These are phyloP conservation scores for Escallonia herrerae DNA, from an alignment of 129 eudicot species.

Conservation along the genomic window DNA sequence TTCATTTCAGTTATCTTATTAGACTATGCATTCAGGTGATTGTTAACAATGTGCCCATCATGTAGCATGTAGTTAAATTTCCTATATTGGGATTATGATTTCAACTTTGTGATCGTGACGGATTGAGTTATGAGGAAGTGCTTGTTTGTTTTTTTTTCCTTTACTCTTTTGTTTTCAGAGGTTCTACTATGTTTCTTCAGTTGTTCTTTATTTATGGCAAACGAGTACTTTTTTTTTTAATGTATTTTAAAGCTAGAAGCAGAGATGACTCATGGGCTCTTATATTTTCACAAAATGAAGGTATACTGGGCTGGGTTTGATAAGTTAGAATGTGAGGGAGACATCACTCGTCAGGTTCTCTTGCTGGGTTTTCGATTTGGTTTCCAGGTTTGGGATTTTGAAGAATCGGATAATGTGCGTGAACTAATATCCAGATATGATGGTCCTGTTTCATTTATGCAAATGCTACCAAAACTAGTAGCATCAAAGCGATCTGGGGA, in stretches of 20 bases:
- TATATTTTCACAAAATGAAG: constrained; percentile 22
- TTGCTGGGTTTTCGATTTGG: constrained; percentile 79
- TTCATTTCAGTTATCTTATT: too few species aligned
- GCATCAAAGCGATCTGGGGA: constrained; percentile 33
- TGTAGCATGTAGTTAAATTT: too few species aligned
- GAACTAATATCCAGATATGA: constrained; percentile 66
- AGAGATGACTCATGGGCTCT: constrained; percentile 2
- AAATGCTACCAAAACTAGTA: constrained; percentile 58
- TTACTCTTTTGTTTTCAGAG: too few species aligned
- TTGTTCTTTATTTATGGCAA: not conserved
- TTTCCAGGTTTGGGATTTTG: constrained; percentile 96
- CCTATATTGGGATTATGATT: too few species aligned
- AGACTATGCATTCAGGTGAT: too few species aligned
- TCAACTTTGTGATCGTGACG: too few species aligned
- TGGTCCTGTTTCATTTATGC: constrained; percentile 80
- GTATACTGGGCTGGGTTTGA: constrained; percentile 95
- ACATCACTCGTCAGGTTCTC: constrained; percentile 40
- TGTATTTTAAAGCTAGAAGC: not conserved
- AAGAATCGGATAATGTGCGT: constrained; percentile 66
- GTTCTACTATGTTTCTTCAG: too few species aligned
- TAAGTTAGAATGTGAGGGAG: constrained; percentile 60
- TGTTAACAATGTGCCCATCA: too few species aligned
- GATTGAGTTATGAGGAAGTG: too few species aligned
- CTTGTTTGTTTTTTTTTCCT: not conserved
- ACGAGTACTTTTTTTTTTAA: not conserved